Conservation (phyloP, 2,329 filamentous ascomycete genomes). For the Tolypocladium endophyticum region DNA sequence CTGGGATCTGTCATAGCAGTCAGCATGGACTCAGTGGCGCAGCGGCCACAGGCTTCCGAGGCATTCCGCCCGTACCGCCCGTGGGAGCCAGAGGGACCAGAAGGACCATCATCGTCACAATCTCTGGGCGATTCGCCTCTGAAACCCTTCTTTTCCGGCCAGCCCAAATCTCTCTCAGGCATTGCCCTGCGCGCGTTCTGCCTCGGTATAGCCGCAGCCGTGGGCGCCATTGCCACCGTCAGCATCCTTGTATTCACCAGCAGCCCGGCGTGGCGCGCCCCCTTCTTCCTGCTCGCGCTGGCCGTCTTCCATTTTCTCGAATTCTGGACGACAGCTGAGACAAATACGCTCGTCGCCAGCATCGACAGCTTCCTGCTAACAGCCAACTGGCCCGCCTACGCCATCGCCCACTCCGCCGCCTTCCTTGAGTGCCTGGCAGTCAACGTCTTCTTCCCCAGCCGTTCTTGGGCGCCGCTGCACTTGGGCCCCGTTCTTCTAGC, state of each 20-base stretch:
- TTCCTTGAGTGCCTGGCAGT: slow-evolving; percentile 61
- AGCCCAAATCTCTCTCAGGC: slow-evolving; percentile 46
- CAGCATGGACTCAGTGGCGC: slow-evolving; percentile 2
- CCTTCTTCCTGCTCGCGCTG: slow-evolving; percentile 59
- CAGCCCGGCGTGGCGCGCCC: slow-evolving; percentile 47
- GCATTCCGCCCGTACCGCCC: slow-evolving; percentile 6
- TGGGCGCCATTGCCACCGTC: slow-evolving; percentile 18
- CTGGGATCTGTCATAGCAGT: neutral
- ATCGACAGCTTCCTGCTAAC: slow-evolving; percentile 73
- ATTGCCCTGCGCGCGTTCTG: slow-evolving; percentile 48
- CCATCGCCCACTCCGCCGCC: slow-evolving; percentile 68
- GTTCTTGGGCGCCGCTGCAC: slow-evolving; percentile 34
- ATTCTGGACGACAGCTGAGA: slow-evolving; percentile 79
- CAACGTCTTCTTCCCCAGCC: slow-evolving; percentile 40
- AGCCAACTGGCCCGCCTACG: slow-evolving; percentile 76
- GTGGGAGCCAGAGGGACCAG: slow-evolving; percentile 2
- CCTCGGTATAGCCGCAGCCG: slow-evolving; percentile 35
- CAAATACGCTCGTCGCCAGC: slow-evolving; percentile 66
- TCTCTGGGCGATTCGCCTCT: slow-evolving; percentile 14
- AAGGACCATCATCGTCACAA: slow-evolving; percentile 2
- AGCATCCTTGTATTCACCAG: slow-evolving; percentile 23
- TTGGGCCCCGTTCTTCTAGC: slow-evolving; percentile 30
- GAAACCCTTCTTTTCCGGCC: slow-evolving; percentile 30
- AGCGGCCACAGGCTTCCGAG: neutral
- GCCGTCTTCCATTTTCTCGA: slow-evolving; percentile 90